These are phyloP conservation scores for Phaeosphaeriaceae sp. DNA, from an alignment of 2,329 filamentous ascomycete genomes.

Conservation along the genomic window DNA sequence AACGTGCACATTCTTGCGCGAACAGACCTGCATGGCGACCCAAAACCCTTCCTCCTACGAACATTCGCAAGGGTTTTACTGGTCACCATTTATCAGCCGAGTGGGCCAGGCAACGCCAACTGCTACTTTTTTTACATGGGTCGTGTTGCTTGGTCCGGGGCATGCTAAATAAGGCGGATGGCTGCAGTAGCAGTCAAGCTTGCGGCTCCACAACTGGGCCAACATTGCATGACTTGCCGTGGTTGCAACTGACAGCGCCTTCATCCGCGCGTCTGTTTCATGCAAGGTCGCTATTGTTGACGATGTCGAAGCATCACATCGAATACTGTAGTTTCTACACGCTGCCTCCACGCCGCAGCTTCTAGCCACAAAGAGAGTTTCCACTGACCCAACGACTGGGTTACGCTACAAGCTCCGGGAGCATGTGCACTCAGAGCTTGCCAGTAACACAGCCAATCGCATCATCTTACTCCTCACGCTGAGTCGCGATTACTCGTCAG, in stretches of 20 bases:
- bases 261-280: constrained; percentile 3
- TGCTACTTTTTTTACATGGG: constrained; percentile 16
- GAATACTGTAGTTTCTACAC: constrained; percentile 7
- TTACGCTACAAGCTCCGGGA: constrained; percentile 6
- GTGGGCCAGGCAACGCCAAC: constrained; percentile 19
- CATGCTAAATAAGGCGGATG: constrained; percentile 26
- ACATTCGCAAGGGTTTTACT: constrained; percentile 20
- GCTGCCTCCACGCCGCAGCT: constrained; percentile 1
- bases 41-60: constrained; percentile 17
- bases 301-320: constrained; percentile 1
- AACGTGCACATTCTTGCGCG: constrained; percentile 36
- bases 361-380: constrained; percentile 1
- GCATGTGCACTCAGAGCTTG: neutral
- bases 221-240: constrained; percentile 24
- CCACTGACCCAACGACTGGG: constrained; percentile 7
- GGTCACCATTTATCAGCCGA: constrained; percentile 20
- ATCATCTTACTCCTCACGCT: neutral
- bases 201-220: constrained; percentile 23
- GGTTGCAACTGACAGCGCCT: neutral
- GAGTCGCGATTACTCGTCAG: constrained; percentile 3
- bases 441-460: constrained; percentile 3
- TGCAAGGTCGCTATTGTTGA: neutral
- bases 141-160: constrained; percentile 18
- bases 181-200: constrained; percentile 29
- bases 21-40: constrained; percentile 28